Base-by-base conservation (phyloP, 345 rosid genomes). In the Excoecaria agallocha region DNA sequence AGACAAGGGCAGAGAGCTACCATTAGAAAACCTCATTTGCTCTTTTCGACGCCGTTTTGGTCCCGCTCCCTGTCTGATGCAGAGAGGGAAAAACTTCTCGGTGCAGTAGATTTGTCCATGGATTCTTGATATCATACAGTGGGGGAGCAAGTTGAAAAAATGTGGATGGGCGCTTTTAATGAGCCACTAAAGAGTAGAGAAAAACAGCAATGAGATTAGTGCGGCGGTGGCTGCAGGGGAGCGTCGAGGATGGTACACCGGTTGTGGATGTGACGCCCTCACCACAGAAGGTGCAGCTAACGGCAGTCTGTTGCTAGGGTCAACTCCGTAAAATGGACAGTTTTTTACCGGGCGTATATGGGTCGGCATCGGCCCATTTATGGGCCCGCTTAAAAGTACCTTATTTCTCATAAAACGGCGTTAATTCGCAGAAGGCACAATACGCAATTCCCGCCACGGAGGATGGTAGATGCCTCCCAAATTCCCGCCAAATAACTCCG, bases 1-100 rank as follows among this genome's bases (percentile, higher is more conserved):
- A 89, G 81, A 79, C 85, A 84, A 68, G 87, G 93, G 70, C 76
- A 86, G 61, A 86, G 88, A 79, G 80, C 75, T 63, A 90, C 83
- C 79, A 87, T 76, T 5, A 76, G 62, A 70, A 63, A 81, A 5
- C 66, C 78, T 69, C 76, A 83, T 69, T 84, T 84, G 82, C 82
- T 74, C 83, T 85, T 80, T 71, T 48, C 71, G 20, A 43, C 82
- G 48, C 72, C 85, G 66, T 74, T 64, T 66, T 74, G 75, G 69
- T 19, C 82, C 12, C 48, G n/a, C 64, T 55, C 77, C 19, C n/a
- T 25, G 81, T 76, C 79, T 68, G 82, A 74, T 74, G 78, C 74
- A 8, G 84, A 69, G 56, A 84, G 72, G 3, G 84, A 78, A 81
- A 64, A 78, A 78, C 77, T 84, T 81, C 75, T 78, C 8, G 82